Conservation (phyloP, 108 stramenopile species). For the Pseudonitzschia multiseries region DNA sequence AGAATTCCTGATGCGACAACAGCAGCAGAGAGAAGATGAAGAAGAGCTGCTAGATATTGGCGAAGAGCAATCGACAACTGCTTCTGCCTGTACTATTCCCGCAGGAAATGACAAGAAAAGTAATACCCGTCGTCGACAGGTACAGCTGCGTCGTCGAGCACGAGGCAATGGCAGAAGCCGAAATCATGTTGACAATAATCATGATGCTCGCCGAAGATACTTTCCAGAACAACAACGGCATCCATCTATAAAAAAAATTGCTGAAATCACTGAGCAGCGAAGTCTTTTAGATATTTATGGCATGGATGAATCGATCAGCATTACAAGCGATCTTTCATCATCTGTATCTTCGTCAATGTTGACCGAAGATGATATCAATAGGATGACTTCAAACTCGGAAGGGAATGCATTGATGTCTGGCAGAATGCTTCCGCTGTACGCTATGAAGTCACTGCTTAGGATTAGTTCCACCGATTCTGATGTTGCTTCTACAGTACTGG, state of each 20-base stretch:
- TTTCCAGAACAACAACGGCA: neutral
- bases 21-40: neutral
- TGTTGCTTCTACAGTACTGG: too few species aligned
- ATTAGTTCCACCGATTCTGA: neutral
- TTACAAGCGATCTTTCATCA: neutral
- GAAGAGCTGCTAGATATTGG: neutral
- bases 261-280: neutral
- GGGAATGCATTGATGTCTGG: neutral
- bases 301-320: neutral
- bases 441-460: neutral
- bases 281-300: neutral
- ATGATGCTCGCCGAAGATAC: neutral
- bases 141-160: neutral
- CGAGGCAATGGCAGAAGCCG: neutral
- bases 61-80: neutral
- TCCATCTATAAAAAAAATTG: neutral
- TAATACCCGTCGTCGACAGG: neutral
- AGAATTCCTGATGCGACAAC: neutral
- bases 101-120: constrained; percentile 5
- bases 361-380: neutral
- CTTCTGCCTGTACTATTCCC: neutral
- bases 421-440: neutral
- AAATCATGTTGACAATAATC: neutral
- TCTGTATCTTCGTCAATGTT: neutral
- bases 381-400: neutral